Evolutionary conservation across 192 early-diverging fungal species (phyloP), one percentile per base, ranked within the genome.

Genomic region (Coemansia sp.): DNA sequence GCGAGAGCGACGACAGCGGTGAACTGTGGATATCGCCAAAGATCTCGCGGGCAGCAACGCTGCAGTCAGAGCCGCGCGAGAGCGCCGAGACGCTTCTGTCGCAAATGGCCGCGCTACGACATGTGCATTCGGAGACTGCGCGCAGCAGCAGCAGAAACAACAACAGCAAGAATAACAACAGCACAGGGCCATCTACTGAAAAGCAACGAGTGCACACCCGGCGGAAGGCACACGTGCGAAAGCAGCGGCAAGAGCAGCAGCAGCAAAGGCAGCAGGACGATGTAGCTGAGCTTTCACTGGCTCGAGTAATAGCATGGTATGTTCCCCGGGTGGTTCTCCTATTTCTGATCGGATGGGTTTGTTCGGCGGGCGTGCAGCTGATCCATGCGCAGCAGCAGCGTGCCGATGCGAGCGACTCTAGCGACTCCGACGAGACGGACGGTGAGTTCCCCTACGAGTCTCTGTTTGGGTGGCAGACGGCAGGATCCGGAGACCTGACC

Each of bases 21-120:
- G 64, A 78, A 61, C 58, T 78, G 54, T 78, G 74, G 74, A 71
- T 78, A 59, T 46, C 69, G 55, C 74, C 74, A 15, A 71, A 67
- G 40, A 18, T 67, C 8, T 58, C 73, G 5, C 73, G 63, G 5
- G 47, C 55, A 22, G 45, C 59, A 4, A 56, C 65, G 4, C 30
- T 43, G 24, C 23, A 41, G 21, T 25, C 40, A 23, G 40, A 53
- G 49, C 40, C 59, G 18, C 50, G 23, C 9, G 30, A 27, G 15
- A 61, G 34, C 34, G 34, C 34, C 34, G 34, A 37, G 3, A 37
- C 34, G 34, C 34, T 37, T 6, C 34, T 37, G 34, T 37, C 44
- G 22, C 49, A 39, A 17, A 23, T 43, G 22, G 49, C 59, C 18
- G 18, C 39, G 0, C 27, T 54, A 30, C 47, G 50, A 22, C 50